Conservation (phyloP, 345 rosid genomes). For the Lepidium aucheri region DNA sequence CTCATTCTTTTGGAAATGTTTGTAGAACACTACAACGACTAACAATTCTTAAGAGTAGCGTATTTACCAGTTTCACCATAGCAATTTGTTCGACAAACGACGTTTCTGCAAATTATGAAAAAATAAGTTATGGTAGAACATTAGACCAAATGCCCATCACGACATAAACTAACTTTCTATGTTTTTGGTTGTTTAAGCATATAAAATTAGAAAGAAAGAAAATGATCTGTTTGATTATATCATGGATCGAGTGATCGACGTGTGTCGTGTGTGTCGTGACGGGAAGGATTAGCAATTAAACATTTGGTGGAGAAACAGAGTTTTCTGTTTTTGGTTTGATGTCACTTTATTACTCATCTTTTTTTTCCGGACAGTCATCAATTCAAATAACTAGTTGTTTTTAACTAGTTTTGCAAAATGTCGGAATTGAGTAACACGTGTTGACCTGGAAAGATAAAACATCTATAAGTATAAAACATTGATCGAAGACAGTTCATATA, state of each 20-base stretch:
- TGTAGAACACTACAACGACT: too few relatives aligned
- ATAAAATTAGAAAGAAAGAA: too few relatives aligned
- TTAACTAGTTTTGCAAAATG: conserved; percentile 13
- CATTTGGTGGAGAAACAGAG: neutral
- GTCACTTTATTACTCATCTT: neutral
- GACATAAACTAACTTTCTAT: too few relatives aligned
- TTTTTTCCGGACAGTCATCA: conserved; percentile 9
- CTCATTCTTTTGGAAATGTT: too few relatives aligned
- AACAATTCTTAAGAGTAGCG: too few relatives aligned
- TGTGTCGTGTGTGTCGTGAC: conserved; percentile 10
- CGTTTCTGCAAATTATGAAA: too few relatives aligned
- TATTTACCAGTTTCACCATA: too few relatives aligned
- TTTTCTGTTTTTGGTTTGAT: neutral
- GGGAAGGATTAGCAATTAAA: conserved; percentile 13
- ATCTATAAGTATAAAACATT: neutral
- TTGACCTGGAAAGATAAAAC: conserved; percentile 1
- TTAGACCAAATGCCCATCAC: too few relatives aligned
- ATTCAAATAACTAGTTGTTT: neutral
- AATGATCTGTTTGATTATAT: too few relatives aligned
- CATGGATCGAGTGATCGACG: neutral
- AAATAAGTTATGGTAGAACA: too few relatives aligned
- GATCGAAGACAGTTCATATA: neutral
- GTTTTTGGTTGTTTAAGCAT: too few relatives aligned
- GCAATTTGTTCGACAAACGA: too few relatives aligned
- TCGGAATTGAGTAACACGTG: conserved; percentile 21